phyloP scores from a whole-genome alignment of 148 eudicot genomes.

The Rhododendron simsii region DNA sequence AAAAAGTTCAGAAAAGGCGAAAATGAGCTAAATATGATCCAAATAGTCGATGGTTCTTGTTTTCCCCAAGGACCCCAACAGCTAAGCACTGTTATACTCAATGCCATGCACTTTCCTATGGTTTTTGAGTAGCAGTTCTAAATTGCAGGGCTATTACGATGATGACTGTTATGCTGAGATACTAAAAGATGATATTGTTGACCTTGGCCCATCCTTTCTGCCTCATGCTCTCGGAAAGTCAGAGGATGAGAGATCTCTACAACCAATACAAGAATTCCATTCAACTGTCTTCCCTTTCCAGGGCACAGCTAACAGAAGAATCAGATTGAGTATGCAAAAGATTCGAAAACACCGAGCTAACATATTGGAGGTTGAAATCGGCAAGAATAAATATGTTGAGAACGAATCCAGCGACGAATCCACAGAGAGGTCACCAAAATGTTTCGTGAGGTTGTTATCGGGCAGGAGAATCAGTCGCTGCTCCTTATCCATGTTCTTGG shows the following conservation, averaged over 20 bases:
- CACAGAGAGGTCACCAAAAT: neutral
- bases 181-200: slow-evolving; percentile 72
- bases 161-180: slow-evolving; percentile 85
- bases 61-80: neutral
- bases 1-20: neutral
- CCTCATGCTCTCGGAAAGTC: slow-evolving; percentile 1
- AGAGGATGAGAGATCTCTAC: slow-evolving; percentile 6
- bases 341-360: neutral
- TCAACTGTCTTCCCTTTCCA: slow-evolving; percentile 27
- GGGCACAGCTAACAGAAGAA: slow-evolving; percentile 65
- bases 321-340: slow-evolving; percentile 32
- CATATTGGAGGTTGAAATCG: neutral
- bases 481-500: neutral
- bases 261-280: neutral
- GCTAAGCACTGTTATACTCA: neutral
- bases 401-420: slow-evolving; percentile 5
- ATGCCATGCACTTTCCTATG: neutral
- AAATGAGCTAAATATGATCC: neutral
- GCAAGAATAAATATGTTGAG: neutral
- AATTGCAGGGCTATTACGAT: slow-evolving; percentile 22
- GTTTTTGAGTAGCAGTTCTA: neutral
- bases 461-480: neutral
- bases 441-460: neutral
- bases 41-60: neutral
- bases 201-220: slow-evolving; percentile 52